A percentile compares a stretch with the other conserved stretches of the same genome.
Conservation (phyloP, 768 basidiomycete species). For the Sarcomyxa edulis region DNA sequence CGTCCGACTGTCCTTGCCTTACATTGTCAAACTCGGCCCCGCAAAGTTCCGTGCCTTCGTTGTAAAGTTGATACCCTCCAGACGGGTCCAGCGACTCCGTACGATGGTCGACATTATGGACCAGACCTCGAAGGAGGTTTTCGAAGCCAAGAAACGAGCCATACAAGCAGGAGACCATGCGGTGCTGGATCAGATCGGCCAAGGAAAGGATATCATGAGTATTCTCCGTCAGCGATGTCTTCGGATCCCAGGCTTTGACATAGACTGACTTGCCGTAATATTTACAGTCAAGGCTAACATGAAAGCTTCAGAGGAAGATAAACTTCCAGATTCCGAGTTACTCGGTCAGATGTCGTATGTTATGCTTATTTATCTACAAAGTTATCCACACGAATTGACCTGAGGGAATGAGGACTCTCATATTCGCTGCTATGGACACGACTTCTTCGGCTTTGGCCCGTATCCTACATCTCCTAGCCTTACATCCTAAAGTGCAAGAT, state of each 20-base stretch:
- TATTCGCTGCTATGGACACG: conserved; percentile 10
- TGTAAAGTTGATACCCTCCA: conserved; percentile 22
- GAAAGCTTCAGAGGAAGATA: conserved; percentile 19
- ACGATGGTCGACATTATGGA: conserved; percentile 29
- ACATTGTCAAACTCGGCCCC: conserved; percentile 23
- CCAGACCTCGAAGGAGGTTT: conserved; percentile 23
- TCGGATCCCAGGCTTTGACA: no score
- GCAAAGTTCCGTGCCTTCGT: conserved; percentile 26
- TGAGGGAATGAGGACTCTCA: not conserved
- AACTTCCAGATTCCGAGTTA: conserved; percentile 23
- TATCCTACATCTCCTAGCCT: conserved; percentile 8
- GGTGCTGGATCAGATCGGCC: conserved; percentile 21
- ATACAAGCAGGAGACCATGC: conserved; percentile 22
- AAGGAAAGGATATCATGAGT: conserved; percentile 26
- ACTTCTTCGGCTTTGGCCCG: conserved; percentile 10
- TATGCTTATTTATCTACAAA: not conserved
- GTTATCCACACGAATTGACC: no score
- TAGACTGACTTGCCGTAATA: not conserved
- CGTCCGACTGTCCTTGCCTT: conserved; percentile 15
- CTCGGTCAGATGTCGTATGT: conserved; percentile 13
- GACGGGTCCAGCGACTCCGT: conserved; percentile 19
- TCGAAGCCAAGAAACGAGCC: conserved; percentile 26
- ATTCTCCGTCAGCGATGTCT: conserved; percentile 16
- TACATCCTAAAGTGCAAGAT: conserved; percentile 13
- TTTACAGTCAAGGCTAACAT: conserved; percentile 25